Evolutionary conservation across 768 basidiomycete species (phyloP).

Genomic region (Cyathus striatus): DNA sequence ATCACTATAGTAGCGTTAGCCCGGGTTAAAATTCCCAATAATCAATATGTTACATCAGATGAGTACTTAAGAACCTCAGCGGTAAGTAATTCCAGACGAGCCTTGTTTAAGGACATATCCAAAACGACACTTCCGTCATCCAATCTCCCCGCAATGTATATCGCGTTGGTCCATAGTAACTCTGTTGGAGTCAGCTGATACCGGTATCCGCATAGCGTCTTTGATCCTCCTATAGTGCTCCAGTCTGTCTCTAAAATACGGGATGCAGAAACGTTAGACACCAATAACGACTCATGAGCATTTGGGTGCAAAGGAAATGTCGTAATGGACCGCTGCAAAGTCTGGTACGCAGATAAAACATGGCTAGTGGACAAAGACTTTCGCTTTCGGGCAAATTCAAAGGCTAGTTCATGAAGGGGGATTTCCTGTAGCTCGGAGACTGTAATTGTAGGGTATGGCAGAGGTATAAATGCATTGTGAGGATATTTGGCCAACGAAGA

Average conservation of each 20-base stretch:
- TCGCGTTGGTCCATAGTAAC: conserved; percentile 26
- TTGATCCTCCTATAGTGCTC: conserved; percentile 23
- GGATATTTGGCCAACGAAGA: conserved; percentile 20
- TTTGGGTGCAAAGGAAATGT: conserved; percentile 26
- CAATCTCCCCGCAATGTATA: conserved; percentile 33
- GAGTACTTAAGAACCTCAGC: no score
- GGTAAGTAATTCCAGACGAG: conserved; percentile 20
- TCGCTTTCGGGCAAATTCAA: conserved; percentile 12
- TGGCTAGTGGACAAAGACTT: conserved; percentile 19
- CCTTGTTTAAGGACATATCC: conserved; percentile 28
- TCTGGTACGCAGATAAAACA: conserved; percentile 22
- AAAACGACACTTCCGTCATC: conserved; percentile 32
- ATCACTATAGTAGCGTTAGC: no score
- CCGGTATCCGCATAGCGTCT: conserved; percentile 32
- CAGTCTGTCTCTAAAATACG: conserved; percentile 35
- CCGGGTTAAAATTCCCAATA: no score
- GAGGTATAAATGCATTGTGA: conserved; percentile 32
- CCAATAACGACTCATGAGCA: conserved; percentile 27
- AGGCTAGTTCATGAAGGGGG: conserved; percentile 20
- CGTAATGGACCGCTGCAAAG: conserved; percentile 14
- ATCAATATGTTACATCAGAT: no score
- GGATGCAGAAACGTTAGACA: conserved; percentile 36
- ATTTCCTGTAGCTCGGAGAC: conserved; percentile 24
- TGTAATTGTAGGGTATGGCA: conserved; percentile 34
- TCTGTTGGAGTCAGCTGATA: conserved; percentile 31